Evolutionary conservation across 805 yeast genomes (phyloP).

Genomic region (Candida oleophila): DNA sequence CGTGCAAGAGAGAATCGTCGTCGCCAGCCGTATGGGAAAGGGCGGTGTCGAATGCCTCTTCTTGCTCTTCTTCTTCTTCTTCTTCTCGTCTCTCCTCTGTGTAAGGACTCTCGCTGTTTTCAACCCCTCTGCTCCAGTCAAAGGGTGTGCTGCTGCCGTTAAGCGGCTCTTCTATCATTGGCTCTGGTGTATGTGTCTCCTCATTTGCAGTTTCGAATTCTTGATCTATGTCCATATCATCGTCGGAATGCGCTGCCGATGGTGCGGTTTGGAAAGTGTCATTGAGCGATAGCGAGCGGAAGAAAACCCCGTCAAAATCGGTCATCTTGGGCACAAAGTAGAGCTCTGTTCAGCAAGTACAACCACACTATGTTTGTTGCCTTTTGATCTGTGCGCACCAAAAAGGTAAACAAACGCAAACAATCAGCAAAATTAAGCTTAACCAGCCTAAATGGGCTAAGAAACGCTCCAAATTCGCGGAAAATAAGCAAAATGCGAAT

Average conservation of each 20-base stretch:
- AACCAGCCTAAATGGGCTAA: too few species aligned
- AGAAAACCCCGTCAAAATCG: conserved; percentile 23
- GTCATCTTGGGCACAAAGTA: not conserved
- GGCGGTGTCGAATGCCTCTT: conserved; percentile 2
- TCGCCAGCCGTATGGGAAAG: not conserved
- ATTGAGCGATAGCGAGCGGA: conserved; percentile 23
- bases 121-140: conserved; percentile 5
- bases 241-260: conserved; percentile 7
- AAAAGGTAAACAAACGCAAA: conserved; percentile 5
- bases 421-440: too few species aligned
- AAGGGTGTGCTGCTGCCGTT: conserved; percentile 5
- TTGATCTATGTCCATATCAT: conserved; percentile 18
- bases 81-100: not conserved
- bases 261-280: conserved; percentile 11
- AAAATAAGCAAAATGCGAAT: too few species aligned
- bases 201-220: conserved; percentile 1
- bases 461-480: too few species aligned
- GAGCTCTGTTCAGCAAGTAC: too few species aligned
- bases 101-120: too few species aligned
- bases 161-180: not conserved
- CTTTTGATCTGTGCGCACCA: conserved; percentile 3
- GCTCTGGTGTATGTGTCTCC: conserved; percentile 6
- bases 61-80: conserved; percentile 7
- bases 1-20: not conserved
- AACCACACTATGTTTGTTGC: too few species aligned